Conservation (phyloP, 768 basidiomycete species). For the Panus rudis region DNA sequence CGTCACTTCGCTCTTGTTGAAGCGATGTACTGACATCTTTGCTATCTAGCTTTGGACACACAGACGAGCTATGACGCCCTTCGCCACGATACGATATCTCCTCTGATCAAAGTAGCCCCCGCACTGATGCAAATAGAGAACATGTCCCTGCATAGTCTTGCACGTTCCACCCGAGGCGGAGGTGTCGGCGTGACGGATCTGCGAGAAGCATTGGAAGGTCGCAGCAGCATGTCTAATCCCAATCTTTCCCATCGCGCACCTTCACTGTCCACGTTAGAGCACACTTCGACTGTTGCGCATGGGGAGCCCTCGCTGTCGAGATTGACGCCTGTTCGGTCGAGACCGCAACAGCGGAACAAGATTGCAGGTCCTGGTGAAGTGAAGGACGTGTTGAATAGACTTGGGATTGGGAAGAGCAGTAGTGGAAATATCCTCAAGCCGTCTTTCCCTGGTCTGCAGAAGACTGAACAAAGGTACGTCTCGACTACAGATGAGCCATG, state of each 20-base stretch:
- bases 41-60: slow-evolving; percentile 52
- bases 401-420: slow-evolving; percentile 73
- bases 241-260: slow-evolving; percentile 53
- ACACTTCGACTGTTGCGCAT: slow-evolving; percentile 43
- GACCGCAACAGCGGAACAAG: slow-evolving; percentile 40
- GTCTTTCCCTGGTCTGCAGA: slow-evolving; percentile 57
- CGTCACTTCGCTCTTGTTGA: background rate
- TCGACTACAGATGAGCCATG: background rate
- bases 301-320: slow-evolving; percentile 30
- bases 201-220: slow-evolving; percentile 82
- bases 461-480: slow-evolving; percentile 34
- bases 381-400: slow-evolving; percentile 69
- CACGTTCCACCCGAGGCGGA: slow-evolving; percentile 68
- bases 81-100: slow-evolving; percentile 63
- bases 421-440: slow-evolving; percentile 56
- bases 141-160: slow-evolving; percentile 77
- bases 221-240: slow-evolving; percentile 76
- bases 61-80: slow-evolving; percentile 46
- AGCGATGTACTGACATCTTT: background rate
- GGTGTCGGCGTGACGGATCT: slow-evolving; percentile 87
- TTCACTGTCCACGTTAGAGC: slow-evolving; percentile 73
- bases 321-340: slow-evolving; percentile 48
- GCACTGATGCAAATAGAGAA: slow-evolving; percentile 90
- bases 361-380: slow-evolving; percentile 62
- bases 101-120: slow-evolving; percentile 75